A percentile compares a stretch with the other conserved stretches of the same genome.
phyloP scores from a whole-genome alignment of 2,329 filamentous ascomycete species.

The Didymella arachidicola region DNA sequence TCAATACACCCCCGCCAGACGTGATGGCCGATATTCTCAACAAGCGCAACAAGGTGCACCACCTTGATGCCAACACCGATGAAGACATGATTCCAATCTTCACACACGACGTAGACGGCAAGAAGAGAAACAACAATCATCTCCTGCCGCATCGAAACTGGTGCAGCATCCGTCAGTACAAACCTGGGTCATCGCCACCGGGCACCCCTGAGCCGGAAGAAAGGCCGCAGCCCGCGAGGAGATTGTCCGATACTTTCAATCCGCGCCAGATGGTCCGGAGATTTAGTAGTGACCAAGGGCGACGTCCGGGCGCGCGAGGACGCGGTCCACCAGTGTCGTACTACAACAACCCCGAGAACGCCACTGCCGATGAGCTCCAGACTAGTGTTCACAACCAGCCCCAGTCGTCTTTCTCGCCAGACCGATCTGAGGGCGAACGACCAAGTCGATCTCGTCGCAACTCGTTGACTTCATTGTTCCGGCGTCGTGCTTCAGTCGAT shows the following conservation, averaged over 20 bases:
- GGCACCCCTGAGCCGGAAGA: conserved; percentile 62
- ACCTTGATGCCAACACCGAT: conserved; percentile 76
- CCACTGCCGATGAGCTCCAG: conserved; percentile 42
- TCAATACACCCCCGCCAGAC: conserved; percentile 87
- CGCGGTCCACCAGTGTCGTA: conserved; percentile 49
- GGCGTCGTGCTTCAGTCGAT: conserved; percentile 45
- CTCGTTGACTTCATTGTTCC: conserved; percentile 46
- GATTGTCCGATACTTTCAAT: conserved; percentile 45
- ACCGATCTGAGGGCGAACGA: conserved; percentile 38
- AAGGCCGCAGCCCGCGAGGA: conserved; percentile 37
- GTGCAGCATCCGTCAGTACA: conserved; percentile 89
- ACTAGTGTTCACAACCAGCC: conserved; percentile 33
- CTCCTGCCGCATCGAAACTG: conserved; percentile 91
- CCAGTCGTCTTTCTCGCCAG: conserved; percentile 49
- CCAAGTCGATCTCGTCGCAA: conserved; percentile 43
- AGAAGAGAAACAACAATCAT: conserved; percentile 87
- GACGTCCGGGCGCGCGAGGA: conserved; percentile 35
- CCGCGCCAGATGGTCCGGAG: conserved; percentile 55
- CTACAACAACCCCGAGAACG: conserved; percentile 49
- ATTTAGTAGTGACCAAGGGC: conserved; percentile 43
- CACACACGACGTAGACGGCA: conserved; percentile 85
- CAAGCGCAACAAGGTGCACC: conserved; percentile 81
- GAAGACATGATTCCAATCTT: conserved; percentile 98
- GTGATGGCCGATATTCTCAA: conserved; percentile 91
- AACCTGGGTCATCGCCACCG: conserved; percentile 70